phyloP scores from a whole-genome alignment of 192 early-diverging fungal species.

The Coemansia sp. region DNA sequence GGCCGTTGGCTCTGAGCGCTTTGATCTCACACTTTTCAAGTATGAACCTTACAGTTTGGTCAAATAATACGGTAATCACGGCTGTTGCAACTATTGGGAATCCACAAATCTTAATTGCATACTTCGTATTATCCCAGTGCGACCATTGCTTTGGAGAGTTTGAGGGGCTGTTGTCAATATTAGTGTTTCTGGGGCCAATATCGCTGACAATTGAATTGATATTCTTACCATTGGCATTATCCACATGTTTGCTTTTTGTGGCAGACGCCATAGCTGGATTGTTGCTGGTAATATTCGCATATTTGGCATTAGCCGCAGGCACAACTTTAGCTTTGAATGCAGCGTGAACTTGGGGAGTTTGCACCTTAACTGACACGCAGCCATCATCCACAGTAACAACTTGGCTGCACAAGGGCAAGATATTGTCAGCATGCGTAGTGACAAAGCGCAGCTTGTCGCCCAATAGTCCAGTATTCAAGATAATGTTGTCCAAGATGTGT shows the following conservation, averaged over 20 bases:
- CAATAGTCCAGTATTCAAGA: constrained; percentile 58
- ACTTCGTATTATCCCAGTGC: constrained; percentile 60
- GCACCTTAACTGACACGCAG: too few relatives aligned
- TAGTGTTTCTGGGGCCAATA: too few relatives aligned
- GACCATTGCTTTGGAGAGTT: background rate
- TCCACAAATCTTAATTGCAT: constrained; percentile 17
- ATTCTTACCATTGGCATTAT: background rate
- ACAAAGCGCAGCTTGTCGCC: constrained; percentile 55
- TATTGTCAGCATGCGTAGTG: constrained; percentile 53
- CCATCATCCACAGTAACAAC: too few relatives aligned
- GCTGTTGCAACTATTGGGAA: background rate
- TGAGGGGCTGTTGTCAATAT: background rate
- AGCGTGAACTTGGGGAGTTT: too few relatives aligned
- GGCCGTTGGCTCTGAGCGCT: background rate
- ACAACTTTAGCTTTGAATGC: constrained; percentile 7
- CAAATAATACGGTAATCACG: background rate
- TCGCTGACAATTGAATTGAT: background rate
- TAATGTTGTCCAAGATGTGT: constrained; percentile 66
- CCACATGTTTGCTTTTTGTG: background rate
- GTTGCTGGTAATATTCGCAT: background rate
- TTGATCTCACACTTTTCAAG: background rate
- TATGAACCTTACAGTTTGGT: background rate
- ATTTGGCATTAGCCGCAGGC: constrained; percentile 12
- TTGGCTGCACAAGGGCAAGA: too few relatives aligned
- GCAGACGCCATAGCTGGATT: background rate